Percentiles rank a stretch among this genome's conserved stretches.
These are phyloP conservation scores for Osmanthus fragrans DNA, from an alignment of 257 asterid genomes.

Conservation along the genomic window DNA sequence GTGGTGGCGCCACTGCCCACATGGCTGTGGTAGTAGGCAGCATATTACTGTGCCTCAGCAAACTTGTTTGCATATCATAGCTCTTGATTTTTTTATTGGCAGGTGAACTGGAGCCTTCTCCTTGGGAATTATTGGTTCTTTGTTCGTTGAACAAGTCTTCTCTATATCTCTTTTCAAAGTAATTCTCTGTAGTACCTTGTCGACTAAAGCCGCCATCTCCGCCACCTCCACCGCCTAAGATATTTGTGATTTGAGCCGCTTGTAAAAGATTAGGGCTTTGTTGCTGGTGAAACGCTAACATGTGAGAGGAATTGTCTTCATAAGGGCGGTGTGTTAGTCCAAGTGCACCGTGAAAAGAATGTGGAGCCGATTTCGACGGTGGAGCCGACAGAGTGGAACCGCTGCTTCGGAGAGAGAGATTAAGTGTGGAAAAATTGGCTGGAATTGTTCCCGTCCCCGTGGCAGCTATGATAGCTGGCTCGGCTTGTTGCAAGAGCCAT, in stretches of 20 bases:
- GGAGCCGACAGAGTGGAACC: constrained; percentile 64
- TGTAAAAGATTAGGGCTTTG: constrained; percentile 34
- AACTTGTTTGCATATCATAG: constrained; percentile 17
- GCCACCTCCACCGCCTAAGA: constrained; percentile 28
- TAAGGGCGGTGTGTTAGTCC: constrained; percentile 46
- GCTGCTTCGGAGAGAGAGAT: constrained; percentile 65
- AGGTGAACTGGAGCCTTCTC: constrained; percentile 55
- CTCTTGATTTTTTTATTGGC: constrained; percentile 48
- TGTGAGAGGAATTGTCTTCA: constrained; percentile 55
- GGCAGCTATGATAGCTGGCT: constrained; percentile 74
- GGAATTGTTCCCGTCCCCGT: constrained; percentile 88
- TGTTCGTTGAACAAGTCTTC: constrained; percentile 70
- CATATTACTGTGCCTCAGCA: constrained; percentile 40
- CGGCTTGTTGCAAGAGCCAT: constrained; percentile 83
- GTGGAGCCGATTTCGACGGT: constrained; percentile 65
- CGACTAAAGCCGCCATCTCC: constrained; percentile 32
- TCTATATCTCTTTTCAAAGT: constrained; percentile 60
- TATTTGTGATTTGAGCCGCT: constrained; percentile 39
- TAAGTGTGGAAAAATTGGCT: constrained; percentile 62
- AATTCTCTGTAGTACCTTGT: constrained; percentile 50
- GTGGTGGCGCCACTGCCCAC: constrained; percentile 57
- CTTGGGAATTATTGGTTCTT: constrained; percentile 33
- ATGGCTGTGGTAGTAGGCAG: constrained; percentile 47
- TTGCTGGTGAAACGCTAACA: constrained; percentile 68
- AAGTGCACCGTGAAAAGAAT: constrained; percentile 54